Evolutionary conservation across 805 yeast genomes (phyloP), one percentile per base, ranked within the genome.

Genomic region (Saturnispora dispora): DNA sequence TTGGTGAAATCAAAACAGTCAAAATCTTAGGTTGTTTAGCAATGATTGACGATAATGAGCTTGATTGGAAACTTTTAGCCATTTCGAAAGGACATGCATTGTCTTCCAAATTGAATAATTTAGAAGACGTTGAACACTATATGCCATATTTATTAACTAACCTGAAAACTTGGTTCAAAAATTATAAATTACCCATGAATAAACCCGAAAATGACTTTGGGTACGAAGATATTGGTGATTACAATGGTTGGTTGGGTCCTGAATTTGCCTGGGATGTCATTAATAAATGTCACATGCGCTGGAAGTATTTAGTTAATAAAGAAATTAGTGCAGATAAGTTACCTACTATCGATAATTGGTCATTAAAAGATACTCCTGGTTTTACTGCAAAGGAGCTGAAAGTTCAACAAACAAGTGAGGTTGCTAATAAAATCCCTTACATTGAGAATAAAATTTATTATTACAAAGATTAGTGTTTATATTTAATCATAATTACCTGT

Each of bases 31-130:
- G 93, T 50, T 82, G 85, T 42, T 70, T 86, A 70, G 93, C 89
- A 5, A 71, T 86, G 60, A 80, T 86, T 53, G 95, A 86, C 61
- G 97, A 90, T 69, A 97, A 96, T 59, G 99, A 93, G 72, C 77
- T 96, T 53, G 99, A 91, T 72, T 91, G 98, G 98, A 88, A 88
- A 69, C 74, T 88, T 32, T 78, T 88, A 53, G 88, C 77, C 18
- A 83, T 88, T 52, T 83, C 83, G 61, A 70, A 73, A 30, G 70
- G 75, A 49, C 95, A 87, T 64, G 83, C 86, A 45, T 63, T 83
- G 62, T 82, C 88, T 23, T 53, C 71, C 5, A 71, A 78, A 57
- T 64, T 88, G 52, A 72, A 82, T 60, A 81, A 77, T 63, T 74
- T 88, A 45, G 71, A 73, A 54, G 96, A 87, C 67, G 87, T 88